Evolutionary conservation across 805 yeast genomes (phyloP).

Genomic region (Maudiozyma turicensis): DNA sequence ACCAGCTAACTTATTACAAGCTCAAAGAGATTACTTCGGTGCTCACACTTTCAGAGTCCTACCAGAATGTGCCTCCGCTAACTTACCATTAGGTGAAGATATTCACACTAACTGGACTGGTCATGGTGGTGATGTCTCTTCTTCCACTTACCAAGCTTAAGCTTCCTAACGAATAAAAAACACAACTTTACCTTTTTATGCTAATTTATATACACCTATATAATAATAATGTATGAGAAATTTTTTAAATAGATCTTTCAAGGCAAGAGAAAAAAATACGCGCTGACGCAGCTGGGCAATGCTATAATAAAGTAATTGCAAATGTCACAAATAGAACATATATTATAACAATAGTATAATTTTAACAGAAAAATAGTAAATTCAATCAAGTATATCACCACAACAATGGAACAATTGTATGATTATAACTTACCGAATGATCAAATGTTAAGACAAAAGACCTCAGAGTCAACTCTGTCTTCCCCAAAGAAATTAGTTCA

Average conservation of each 20-base stretch:
- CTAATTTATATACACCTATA: not conserved
- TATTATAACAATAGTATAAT: no score
- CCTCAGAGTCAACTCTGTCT: not conserved
- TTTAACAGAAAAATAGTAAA: no score
- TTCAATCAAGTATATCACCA: not conserved
- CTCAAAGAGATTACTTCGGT: slow-evolving; percentile 99
- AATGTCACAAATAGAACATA: no score
- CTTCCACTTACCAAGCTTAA: slow-evolving; percentile 87
- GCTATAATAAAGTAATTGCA: no score
- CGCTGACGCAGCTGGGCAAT: no score
- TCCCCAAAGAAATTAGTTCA: not conserved
- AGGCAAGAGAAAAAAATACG: no score
- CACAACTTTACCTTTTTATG: not conserved
- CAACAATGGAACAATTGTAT: not conserved
- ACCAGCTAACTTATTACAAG: slow-evolving; percentile 97
- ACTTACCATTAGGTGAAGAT: slow-evolving; percentile 67
- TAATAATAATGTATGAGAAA: no score
- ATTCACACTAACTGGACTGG: slow-evolving; percentile 99
- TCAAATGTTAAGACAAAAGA: not conserved
- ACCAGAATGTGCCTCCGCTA: slow-evolving; percentile 71
- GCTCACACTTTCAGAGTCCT: slow-evolving; percentile 97
- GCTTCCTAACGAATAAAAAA: not conserved
- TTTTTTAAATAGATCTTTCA: no score
- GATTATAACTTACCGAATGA: not conserved
- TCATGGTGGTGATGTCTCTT: slow-evolving; percentile 94